phyloP scores from a whole-genome alignment of 257 asterid species.

The Coffea eugenioides region DNA sequence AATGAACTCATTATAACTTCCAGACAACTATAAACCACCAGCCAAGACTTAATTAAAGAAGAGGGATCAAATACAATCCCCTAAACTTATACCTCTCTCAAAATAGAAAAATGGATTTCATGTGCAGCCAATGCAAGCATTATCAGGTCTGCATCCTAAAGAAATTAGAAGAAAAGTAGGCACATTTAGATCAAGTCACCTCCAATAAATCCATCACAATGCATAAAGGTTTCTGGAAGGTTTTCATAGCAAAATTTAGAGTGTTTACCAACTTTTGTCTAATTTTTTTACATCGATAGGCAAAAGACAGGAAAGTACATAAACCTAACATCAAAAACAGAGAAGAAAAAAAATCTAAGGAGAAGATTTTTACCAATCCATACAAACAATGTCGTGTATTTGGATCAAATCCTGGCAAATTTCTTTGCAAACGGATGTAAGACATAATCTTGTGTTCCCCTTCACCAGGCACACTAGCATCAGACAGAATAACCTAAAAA shows the following conservation, averaged over 20 bases:
- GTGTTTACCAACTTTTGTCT: conserved; percentile 21
- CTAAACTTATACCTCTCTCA: conserved; percentile 81
- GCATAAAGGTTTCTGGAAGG: too few species aligned
- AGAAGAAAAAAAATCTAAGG: too few species aligned
- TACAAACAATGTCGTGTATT: conserved; percentile 91
- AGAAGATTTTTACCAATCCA: conserved; percentile 47
- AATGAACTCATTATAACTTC: too few species aligned
- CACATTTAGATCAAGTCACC: too few species aligned
- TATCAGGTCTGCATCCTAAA: conserved; percentile 92
- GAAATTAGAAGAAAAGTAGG: conserved; percentile 21
- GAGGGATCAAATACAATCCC: conserved; percentile 7
- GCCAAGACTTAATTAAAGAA: background rate
- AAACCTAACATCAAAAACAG: too few species aligned
- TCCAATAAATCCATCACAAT: too few species aligned
- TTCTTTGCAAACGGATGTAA: conserved; percentile 86
- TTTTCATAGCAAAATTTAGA: too few species aligned
- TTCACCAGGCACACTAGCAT: conserved; percentile 97
- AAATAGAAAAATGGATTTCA: conserved; percentile 86
- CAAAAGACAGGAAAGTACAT: too few species aligned
- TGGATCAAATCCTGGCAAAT: conserved; percentile 90
- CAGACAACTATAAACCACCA: conserved; percentile 28
- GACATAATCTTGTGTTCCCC: conserved; percentile 98
- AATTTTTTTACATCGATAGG: too few species aligned
- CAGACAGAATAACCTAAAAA: conserved; percentile 90
- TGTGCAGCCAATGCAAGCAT: conserved; percentile 96